These are phyloP conservation scores for Toxicodendron radicans DNA, from an alignment of 345 rosid genomes.

Conservation along the genomic window DNA sequence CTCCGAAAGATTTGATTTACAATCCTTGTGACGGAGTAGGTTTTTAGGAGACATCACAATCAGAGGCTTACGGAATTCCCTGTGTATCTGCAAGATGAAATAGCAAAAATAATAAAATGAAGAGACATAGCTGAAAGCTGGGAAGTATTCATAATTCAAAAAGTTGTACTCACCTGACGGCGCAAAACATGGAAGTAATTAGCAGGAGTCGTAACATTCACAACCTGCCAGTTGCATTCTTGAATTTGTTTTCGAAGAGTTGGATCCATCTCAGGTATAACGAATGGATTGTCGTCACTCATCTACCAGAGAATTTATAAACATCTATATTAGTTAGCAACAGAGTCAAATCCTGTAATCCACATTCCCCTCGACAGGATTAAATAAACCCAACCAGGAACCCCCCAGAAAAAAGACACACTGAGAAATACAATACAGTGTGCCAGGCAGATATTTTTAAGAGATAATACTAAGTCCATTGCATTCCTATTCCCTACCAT, in stretches of 20 bases:
- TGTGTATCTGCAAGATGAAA: conserved; percentile 57
- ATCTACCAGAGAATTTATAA: conserved; percentile 44
- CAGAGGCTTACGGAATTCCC: conserved; percentile 90
- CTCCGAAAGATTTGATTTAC: conserved; percentile 91
- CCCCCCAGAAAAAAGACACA: neutral
- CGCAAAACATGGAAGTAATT: conserved; percentile 83
- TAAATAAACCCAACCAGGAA: neutral
- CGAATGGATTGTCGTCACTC: conserved; percentile 82
- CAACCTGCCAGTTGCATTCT: conserved; percentile 88
- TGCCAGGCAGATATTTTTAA: too few species aligned
- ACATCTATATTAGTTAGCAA: neutral
- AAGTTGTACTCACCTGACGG: conserved; percentile 60
- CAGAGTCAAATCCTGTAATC: neutral
- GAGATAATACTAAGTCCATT: too few species aligned
- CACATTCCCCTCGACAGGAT: neutral
- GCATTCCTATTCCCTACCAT: neutral
- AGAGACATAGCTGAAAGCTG: neutral
- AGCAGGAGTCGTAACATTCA: conserved; percentile 87
- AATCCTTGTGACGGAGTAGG: conserved; percentile 85
- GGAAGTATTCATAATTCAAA: conserved; percentile 5
- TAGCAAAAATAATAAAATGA: conserved; percentile 8
- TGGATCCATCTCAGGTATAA: conserved; percentile 83
- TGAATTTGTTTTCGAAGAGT: conserved; percentile 76
- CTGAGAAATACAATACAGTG: neutral
- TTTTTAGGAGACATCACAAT: conserved; percentile 90